Evolutionary conservation across 2,329 filamentous ascomycete species (phyloP).

Genomic region (Coniochaeta sp.): DNA sequence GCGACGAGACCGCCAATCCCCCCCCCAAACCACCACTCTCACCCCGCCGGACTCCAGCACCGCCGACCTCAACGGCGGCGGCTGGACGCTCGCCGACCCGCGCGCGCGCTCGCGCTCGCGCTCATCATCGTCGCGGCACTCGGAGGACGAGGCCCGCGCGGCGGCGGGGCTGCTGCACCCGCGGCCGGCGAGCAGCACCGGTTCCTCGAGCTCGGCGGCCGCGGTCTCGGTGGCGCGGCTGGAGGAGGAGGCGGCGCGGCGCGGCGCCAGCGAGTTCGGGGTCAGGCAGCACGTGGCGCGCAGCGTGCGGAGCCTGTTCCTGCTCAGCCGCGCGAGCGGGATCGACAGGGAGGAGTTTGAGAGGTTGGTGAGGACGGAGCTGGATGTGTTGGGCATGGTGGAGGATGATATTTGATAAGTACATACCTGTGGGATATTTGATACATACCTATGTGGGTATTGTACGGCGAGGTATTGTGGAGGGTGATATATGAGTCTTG

Average conservation of each 20-base stretch:
- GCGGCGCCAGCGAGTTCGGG: conserved; percentile 56
- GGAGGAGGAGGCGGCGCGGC: conserved; percentile 45
- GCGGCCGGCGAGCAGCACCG: conserved; percentile 50
- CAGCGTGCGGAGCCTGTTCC: conserved; percentile 69
- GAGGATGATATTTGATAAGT: conserved; percentile 46
- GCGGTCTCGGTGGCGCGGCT: conserved; percentile 55
- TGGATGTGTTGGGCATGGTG: conserved; percentile 63
- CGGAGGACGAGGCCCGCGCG: conserved; percentile 29
- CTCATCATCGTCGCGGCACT: conserved; percentile 17
- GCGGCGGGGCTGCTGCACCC: conserved; percentile 39
- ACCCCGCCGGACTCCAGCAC: not conserved
- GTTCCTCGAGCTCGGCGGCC: conserved; percentile 47
- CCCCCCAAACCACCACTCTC: conserved; percentile 15
- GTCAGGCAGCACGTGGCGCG: conserved; percentile 74
- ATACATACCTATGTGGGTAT: too few relatives aligned
- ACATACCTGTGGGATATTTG: too few relatives aligned
- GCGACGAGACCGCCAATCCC: not conserved
- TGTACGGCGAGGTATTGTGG: too few relatives aligned
- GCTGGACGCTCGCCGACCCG: conserved; percentile 37
- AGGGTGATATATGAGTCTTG: too few relatives aligned
- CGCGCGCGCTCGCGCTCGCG: conserved; percentile 29
- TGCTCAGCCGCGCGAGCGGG: conserved; percentile 61
- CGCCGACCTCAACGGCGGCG: conserved; percentile 11
- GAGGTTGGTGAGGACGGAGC: conserved; percentile 60
- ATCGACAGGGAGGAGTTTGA: conserved; percentile 73